phyloP scores from a whole-genome alignment of 2,329 filamentous ascomycete genomes.

The Pyrenophora teres region DNA sequence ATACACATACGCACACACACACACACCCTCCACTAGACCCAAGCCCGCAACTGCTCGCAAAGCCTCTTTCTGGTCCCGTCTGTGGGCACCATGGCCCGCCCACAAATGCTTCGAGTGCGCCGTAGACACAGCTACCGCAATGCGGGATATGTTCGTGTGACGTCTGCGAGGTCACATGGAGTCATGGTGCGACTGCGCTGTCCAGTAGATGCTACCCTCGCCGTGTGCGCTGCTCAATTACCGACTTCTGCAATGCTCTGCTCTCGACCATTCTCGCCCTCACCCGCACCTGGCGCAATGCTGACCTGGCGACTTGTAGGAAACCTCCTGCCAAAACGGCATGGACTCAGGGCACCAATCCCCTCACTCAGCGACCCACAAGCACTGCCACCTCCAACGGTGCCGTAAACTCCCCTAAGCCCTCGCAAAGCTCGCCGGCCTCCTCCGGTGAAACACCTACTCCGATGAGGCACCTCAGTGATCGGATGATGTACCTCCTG shows the following conservation, averaged over 20 bases:
- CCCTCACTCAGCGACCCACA: constrained; percentile 62
- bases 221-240: constrained; percentile 8
- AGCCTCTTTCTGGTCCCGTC: background rate
- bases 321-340: constrained; percentile 61
- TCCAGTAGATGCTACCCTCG: constrained; percentile 14
- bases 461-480: constrained; percentile 63
- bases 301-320: constrained; percentile 43
- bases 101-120: constrained; percentile 21
- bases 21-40: background rate
- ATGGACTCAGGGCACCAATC: constrained; percentile 65
- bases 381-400: constrained; percentile 60
- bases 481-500: constrained; percentile 63
- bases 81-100: background rate
- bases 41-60: background rate
- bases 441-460: constrained; percentile 56
- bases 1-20: too few species aligned
- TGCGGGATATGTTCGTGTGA: constrained; percentile 36
- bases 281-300: constrained; percentile 22
- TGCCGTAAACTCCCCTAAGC: constrained; percentile 50
- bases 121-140: constrained; percentile 17
- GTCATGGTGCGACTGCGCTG: constrained; percentile 36
- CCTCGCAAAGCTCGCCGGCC: constrained; percentile 43
- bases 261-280: constrained; percentile 6
- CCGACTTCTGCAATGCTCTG: constrained; percentile 5
- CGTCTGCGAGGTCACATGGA: constrained; percentile 42